Evolutionary conservation across 1,139 yeast genomes (phyloP).

Genomic region (Geotrichum fermentans): DNA sequence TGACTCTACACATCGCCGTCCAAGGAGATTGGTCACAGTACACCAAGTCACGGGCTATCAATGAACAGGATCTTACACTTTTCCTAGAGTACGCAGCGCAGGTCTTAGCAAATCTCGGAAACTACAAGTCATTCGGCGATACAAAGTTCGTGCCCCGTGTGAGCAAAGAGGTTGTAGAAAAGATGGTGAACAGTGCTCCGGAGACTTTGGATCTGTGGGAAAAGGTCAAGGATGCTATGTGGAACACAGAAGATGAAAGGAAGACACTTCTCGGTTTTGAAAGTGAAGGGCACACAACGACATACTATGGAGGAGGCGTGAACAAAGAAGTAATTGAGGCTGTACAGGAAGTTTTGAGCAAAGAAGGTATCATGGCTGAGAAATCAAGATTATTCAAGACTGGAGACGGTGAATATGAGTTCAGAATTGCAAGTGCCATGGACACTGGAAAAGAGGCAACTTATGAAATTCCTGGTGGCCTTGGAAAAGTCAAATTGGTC

Average conservation of each 20-base stretch:
- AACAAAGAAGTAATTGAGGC: constrained; percentile 59
- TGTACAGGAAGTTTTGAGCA: constrained; percentile 55
- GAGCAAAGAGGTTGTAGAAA: constrained; percentile 39
- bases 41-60: neutral
- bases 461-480: constrained; percentile 24
- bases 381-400: constrained; percentile 60
- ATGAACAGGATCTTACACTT: constrained; percentile 26
- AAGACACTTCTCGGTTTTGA: constrained; percentile 68
- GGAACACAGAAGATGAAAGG: constrained; percentile 45
- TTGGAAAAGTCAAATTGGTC: constrained; percentile 49
- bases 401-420: constrained; percentile 29
- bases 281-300: constrained; percentile 65
- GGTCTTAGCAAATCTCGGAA: constrained; percentile 75
- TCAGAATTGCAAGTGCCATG: constrained; percentile 33
- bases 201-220: constrained; percentile 42
- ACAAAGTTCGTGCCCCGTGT: constrained; percentile 73
- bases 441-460: constrained; percentile 19
- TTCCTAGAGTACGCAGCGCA: constrained; percentile 78
- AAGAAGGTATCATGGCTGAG: constrained; percentile 68
- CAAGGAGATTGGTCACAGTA: constrained; percentile 14
- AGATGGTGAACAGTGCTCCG: constrained; percentile 21
- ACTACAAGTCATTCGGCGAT: constrained; percentile 87
- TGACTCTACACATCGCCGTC: constrained; percentile 54
- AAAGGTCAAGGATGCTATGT: constrained; percentile 48
- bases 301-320: constrained; percentile 54